Evolutionary conservation across 192 early-diverging fungal genomes (phyloP).

Genomic region (Dimargaris cristalligena): DNA sequence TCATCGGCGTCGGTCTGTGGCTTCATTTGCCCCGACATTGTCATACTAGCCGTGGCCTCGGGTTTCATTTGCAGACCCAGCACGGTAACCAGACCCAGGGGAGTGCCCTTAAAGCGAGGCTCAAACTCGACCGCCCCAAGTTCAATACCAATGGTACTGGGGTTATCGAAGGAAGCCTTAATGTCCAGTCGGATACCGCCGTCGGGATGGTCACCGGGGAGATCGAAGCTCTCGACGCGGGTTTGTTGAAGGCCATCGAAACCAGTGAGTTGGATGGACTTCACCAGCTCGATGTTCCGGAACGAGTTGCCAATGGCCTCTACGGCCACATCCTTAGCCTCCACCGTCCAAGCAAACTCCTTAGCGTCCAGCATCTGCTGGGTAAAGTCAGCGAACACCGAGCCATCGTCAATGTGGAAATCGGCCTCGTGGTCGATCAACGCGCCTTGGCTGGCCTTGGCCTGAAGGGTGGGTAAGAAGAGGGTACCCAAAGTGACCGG

Average conservation of each 20-base stretch:
- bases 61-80: constrained; percentile 15
- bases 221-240: neutral
- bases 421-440: constrained; percentile 32
- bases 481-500: constrained; percentile 18
- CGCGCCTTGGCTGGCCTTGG: constrained; percentile 22
- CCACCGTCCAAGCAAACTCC: constrained; percentile 25
- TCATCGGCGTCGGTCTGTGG: constrained; percentile 1
- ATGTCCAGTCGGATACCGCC: constrained; percentile 39
- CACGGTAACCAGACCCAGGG: constrained; percentile 28
- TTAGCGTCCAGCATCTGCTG: constrained; percentile 30
- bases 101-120: constrained; percentile 23
- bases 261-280: neutral
- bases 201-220: constrained; percentile 14
- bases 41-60: constrained; percentile 10
- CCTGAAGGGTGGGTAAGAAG: constrained; percentile 9
- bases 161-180: constrained; percentile 31
- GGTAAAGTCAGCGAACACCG: constrained; percentile 25
- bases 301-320: neutral
- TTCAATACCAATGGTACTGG: constrained; percentile 33
- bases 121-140: constrained; percentile 37
- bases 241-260: neutral
- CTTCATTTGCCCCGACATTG: constrained; percentile 16
- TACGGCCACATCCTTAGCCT: neutral
- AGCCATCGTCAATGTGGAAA: constrained; percentile 30
- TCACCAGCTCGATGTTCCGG: neutral